These are phyloP conservation scores for Penicillium bovifimosum DNA, from an alignment of 495 filamentous ascomycete genomes.

Conservation along the genomic window DNA sequence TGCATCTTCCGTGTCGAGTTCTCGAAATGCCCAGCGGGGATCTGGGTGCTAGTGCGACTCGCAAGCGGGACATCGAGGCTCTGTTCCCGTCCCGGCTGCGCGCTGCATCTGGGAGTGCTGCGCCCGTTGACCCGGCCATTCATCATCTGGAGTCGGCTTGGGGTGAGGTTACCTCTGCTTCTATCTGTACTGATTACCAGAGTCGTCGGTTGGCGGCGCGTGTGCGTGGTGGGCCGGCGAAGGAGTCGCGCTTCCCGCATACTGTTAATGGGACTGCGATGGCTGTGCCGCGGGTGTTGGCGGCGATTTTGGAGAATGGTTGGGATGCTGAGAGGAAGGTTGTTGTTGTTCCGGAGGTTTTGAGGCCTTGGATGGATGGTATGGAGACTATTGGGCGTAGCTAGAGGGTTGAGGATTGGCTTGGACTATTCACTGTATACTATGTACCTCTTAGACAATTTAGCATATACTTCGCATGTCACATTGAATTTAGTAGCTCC, in stretches of 20 bases:
- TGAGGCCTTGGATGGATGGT: constrained; percentile 80
- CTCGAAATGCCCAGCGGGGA: constrained; percentile 89
- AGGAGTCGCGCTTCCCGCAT: constrained; percentile 58
- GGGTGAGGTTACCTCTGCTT: constrained; percentile 89
- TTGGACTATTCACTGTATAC: constrained; percentile 8
- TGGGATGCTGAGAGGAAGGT: constrained; percentile 64
- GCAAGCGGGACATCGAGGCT: constrained; percentile 91
- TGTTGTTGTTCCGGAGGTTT: constrained; percentile 68
- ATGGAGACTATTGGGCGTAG: constrained; percentile 52
- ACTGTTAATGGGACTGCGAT: constrained; percentile 94
- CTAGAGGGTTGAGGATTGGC: background rate
- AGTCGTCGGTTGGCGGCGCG: constrained; percentile 72
- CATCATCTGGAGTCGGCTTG: constrained; percentile 65
- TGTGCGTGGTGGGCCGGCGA: constrained; percentile 40
- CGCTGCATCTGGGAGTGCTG: background rate
- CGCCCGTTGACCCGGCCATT: constrained; percentile 3
- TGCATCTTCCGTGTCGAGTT: constrained; percentile 80
- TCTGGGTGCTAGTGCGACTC: constrained; percentile 76
- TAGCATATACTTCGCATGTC: background rate
- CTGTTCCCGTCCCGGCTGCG: constrained; percentile 78
- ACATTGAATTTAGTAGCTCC: background rate
- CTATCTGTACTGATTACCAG: constrained; percentile 94
- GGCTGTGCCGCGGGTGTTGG: constrained; percentile 83
- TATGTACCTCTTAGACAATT: background rate
- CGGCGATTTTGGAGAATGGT: constrained; percentile 88